Evolutionary conservation across 805 yeast genomes (phyloP).

Genomic region (Debaryomyces hansenii): DNA sequence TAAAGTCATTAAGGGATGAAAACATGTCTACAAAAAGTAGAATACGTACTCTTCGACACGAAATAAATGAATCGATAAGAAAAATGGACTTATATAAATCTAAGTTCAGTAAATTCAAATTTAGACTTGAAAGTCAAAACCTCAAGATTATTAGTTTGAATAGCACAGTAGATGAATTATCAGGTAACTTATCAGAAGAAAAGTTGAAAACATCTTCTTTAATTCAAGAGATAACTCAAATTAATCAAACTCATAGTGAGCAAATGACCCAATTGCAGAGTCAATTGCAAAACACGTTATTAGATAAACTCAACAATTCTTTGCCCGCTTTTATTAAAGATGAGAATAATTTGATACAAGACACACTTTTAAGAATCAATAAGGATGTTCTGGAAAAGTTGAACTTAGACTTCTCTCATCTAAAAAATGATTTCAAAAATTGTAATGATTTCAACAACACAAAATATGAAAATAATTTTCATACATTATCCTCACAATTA

Average conservation of each 20-base stretch:
- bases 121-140: slow-evolving; percentile 2
- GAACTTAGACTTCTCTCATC: neutral
- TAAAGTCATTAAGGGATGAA: neutral
- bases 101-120: neutral
- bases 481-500: neutral
- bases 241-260: neutral
- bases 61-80: neutral
- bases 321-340: neutral
- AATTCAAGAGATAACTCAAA: neutral
- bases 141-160: slow-evolving; percentile 2
- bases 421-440: neutral
- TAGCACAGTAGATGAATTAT: slow-evolving; percentile 4
- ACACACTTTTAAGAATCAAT: neutral
- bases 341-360: neutral
- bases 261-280: neutral
- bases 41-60: neutral
- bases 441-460: neutral
- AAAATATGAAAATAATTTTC: neutral
- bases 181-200: slow-evolving; percentile 7
- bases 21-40: neutral
- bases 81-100: neutral
- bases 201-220: slow-evolving; percentile 3
- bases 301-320: neutral
- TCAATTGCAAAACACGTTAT: slow-evolving; percentile 22
- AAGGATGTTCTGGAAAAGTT: neutral